phyloP scores from a whole-genome alignment of 2,329 filamentous ascomycete genomes.

The Aureobasidium melanogenum region DNA sequence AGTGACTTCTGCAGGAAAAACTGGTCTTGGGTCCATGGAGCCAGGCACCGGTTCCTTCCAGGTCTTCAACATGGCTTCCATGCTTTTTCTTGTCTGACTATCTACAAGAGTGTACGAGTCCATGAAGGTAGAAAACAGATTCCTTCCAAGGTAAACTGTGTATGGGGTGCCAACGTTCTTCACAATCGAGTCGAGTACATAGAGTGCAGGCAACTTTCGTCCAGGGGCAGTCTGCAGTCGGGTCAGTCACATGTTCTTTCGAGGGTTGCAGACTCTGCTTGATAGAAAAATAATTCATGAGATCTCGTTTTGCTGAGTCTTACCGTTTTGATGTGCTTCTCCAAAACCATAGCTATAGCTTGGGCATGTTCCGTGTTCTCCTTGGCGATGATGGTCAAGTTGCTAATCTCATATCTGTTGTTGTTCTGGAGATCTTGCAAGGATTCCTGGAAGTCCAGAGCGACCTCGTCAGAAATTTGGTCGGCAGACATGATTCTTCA shows the following conservation, averaged over 20 bases:
- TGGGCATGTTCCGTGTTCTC: slow-evolving; percentile 95
- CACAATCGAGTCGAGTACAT: slow-evolving; percentile 94
- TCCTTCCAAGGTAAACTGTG: slow-evolving; percentile 85
- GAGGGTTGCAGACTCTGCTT: not conserved
- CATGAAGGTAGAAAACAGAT: slow-evolving; percentile 93
- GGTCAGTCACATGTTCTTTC: slow-evolving; percentile 29
- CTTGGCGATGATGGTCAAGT: slow-evolving; percentile 91
- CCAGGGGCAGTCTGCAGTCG: slow-evolving; percentile 64
- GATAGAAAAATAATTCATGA: not conserved
- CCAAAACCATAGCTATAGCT: slow-evolving; percentile 80
- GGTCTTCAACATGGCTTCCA: slow-evolving; percentile 95
- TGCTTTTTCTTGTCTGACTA: slow-evolving; percentile 69
- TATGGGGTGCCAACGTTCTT: slow-evolving; percentile 99
- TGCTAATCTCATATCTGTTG: slow-evolving; percentile 91
- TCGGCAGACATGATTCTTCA: slow-evolving; percentile 27
- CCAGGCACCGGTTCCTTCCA: slow-evolving; percentile 97
- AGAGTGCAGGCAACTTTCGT: slow-evolving; percentile 90
- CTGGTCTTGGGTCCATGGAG: slow-evolving; percentile 82
- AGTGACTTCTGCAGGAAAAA: slow-evolving; percentile 81
- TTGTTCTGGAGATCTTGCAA: slow-evolving; percentile 86
- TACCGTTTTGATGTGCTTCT: slow-evolving; percentile 93
- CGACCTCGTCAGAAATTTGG: slow-evolving; percentile 77
- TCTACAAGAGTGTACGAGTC: slow-evolving; percentile 90
- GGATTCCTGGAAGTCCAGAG: slow-evolving; percentile 88
- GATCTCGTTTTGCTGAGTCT: slow-evolving; percentile 30